phyloP scores from a whole-genome alignment of 1,139 yeast species.

The Martiniozyma asiatica region DNA sequence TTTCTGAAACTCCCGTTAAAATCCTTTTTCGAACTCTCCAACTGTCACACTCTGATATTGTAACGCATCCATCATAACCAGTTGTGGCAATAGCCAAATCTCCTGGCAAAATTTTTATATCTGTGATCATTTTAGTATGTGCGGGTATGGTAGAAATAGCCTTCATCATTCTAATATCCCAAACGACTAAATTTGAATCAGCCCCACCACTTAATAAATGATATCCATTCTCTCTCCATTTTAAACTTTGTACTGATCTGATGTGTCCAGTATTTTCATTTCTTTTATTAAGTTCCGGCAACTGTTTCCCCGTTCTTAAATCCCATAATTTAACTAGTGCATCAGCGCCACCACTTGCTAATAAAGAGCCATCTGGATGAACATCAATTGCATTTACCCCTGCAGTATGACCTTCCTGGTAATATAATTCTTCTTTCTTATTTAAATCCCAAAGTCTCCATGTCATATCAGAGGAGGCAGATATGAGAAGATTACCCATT shows the following conservation, averaged over 20 bases:
- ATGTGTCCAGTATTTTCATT: slow-evolving; percentile 48
- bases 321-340: slow-evolving; percentile 77
- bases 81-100: slow-evolving; percentile 40
- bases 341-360: slow-evolving; percentile 74
- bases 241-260: slow-evolving; percentile 57
- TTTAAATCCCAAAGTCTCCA: slow-evolving; percentile 83
- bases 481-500: slow-evolving; percentile 35
- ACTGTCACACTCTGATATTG: slow-evolving; percentile 59
- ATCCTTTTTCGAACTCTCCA: slow-evolving; percentile 53
- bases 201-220: slow-evolving; percentile 77
- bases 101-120: slow-evolving; percentile 38
- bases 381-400: slow-evolving; percentile 54
- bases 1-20: slow-evolving; percentile 52
- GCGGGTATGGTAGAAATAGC: slow-evolving; percentile 49
- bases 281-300: slow-evolving; percentile 46
- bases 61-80: slow-evolving; percentile 60
- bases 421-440: slow-evolving; percentile 31
- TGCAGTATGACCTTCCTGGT: slow-evolving; percentile 81
- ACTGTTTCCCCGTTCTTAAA: slow-evolving; percentile 60
- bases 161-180: slow-evolving; percentile 62
- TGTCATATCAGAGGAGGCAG: slow-evolving; percentile 77
- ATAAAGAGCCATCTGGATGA: slow-evolving; percentile 69
- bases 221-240: slow-evolving; percentile 69
- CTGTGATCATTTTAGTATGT: slow-evolving; percentile 65
- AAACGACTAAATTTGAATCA: slow-evolving; percentile 66